A percentile compares a stretch with the other conserved stretches of the same genome.
Evolutionary conservation across 176 grass and related monocot genomes (phyloP).

Genomic region (Typha latifolia): DNA sequence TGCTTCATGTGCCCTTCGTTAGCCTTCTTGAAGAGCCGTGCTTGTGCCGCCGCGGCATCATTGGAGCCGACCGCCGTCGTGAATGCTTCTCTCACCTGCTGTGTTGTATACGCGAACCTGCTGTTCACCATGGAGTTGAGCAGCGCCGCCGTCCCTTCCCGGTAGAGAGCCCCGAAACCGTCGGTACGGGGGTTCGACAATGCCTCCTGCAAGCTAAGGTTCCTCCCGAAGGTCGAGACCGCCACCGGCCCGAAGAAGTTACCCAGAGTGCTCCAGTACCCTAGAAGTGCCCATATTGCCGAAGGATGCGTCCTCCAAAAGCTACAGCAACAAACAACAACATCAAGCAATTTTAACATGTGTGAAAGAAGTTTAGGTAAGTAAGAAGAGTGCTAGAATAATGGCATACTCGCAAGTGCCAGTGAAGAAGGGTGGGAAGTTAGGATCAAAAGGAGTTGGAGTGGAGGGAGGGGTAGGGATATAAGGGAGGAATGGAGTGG

Average conservation of each 20-base stretch:
- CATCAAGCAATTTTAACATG: no score
- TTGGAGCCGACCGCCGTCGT: constrained; percentile 28
- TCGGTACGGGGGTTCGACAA: constrained; percentile 57
- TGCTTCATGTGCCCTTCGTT: constrained; percentile 42
- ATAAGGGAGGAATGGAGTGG: constrained; percentile 36
- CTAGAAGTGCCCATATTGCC: constrained; percentile 46
- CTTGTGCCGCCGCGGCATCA: constrained; percentile 37
- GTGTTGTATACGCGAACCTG: constrained; percentile 47
- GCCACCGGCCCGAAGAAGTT: constrained; percentile 40
- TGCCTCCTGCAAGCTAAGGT: constrained; percentile 58
- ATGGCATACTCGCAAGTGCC: constrained; percentile 57
- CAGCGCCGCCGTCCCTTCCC: constrained; percentile 72
- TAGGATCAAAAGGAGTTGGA: constrained; percentile 63
- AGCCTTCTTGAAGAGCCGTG: constrained; percentile 56
- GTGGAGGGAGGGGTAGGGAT: constrained; percentile 41
- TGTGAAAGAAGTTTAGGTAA: not conserved
- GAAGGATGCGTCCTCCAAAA: constrained; percentile 70
- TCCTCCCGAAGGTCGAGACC: constrained; percentile 37
- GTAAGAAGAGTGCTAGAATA: not conserved
- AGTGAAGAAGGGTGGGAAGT: constrained; percentile 39
- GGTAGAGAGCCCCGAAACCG: constrained; percentile 57
- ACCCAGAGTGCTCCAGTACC: constrained; percentile 56
- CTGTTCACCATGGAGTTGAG: constrained; percentile 70
- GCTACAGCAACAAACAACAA: constrained; percentile 17
- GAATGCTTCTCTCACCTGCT: constrained; percentile 64